These are phyloP conservation scores for Microbotryomycetes sp. DNA, from an alignment of 1,284 basidiomycete species.

Conservation along the genomic window DNA sequence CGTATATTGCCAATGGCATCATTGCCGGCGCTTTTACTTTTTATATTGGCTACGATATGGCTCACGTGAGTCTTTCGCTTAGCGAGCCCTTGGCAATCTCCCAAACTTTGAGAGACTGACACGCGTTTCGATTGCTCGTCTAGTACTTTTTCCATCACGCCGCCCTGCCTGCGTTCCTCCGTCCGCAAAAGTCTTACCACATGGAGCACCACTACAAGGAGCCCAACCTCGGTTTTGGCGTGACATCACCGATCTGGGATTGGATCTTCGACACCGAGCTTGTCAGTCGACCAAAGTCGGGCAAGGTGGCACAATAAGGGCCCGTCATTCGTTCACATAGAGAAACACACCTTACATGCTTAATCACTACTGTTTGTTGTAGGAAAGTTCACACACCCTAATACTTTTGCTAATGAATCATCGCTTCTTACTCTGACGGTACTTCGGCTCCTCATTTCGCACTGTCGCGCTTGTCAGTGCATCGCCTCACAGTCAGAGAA, in stretches of 20 bases:
- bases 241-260: slow-evolving; percentile 94
- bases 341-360: too few relatives aligned
- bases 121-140: neutral
- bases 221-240: slow-evolving; percentile 91
- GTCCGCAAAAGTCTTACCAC: slow-evolving; percentile 93
- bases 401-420: too few relatives aligned
- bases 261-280: slow-evolving; percentile 71
- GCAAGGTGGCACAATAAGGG: too few relatives aligned
- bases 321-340: neutral
- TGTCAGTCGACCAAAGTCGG: neutral
- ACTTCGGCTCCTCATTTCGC: too few relatives aligned
- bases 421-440: too few relatives aligned
- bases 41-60: slow-evolving; percentile 44
- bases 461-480: too few relatives aligned
- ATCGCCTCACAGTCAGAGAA: too few relatives aligned
- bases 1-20: slow-evolving; percentile 80
- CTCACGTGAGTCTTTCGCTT: slow-evolving; percentile 46
- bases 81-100: slow-evolving; percentile 25
- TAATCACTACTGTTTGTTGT: too few relatives aligned
- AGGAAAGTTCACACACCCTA: too few relatives aligned
- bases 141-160: slow-evolving; percentile 7
- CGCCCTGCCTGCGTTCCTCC: slow-evolving; percentile 74
- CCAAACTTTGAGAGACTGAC: slow-evolving; percentile 11
- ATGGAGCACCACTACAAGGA: slow-evolving; percentile 97
- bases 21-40: slow-evolving; percentile 86